Conservation (phyloP, 805 yeast species). For the Yamadazyma tumulicola region DNA sequence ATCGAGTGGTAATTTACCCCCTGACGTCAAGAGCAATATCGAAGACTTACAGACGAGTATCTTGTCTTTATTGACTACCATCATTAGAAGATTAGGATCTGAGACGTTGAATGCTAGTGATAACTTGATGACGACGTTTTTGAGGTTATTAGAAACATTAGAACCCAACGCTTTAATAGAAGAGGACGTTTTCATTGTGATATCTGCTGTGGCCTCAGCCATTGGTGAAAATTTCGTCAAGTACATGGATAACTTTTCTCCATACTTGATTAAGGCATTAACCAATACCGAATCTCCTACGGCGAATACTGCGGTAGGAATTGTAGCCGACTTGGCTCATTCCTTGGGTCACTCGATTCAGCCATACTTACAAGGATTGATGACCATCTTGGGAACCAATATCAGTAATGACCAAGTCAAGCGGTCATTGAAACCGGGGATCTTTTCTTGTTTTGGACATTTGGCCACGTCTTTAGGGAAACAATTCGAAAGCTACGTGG, state of each 20-base stretch:
- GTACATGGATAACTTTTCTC: constrained; percentile 79
- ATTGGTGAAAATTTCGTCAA: constrained; percentile 66
- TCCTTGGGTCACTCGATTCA: constrained; percentile 72
- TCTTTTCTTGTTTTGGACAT: constrained; percentile 92
- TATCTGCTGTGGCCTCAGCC: constrained; percentile 85
- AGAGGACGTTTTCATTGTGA: constrained; percentile 90
- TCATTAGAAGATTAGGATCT: constrained; percentile 74
- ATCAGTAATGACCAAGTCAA: constrained; percentile 65
- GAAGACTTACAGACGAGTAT: constrained; percentile 87
- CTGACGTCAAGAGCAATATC: constrained; percentile 72
- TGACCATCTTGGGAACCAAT: constrained; percentile 76
- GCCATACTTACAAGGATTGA: constrained; percentile 75
- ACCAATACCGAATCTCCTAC: constrained; percentile 79
- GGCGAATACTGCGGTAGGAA: constrained; percentile 87
- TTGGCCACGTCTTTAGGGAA: constrained; percentile 85
- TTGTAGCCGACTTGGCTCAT: constrained; percentile 91
- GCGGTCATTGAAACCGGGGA: constrained; percentile 81
- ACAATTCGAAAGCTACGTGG: constrained; percentile 71
- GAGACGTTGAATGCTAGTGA: constrained; percentile 72
- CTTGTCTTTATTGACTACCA: constrained; percentile 73
- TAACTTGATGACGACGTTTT: constrained; percentile 76
- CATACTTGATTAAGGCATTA: constrained; percentile 75
- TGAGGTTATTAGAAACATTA: constrained; percentile 54
- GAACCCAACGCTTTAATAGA: constrained; percentile 77
- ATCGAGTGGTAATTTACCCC: constrained; percentile 31